Percentiles rank a stretch among this genome's conserved stretches.
These are phyloP conservation scores for Ophiostoma australiae DNA, from an alignment of 2,329 filamentous ascomycete species.

Conservation along the genomic window DNA sequence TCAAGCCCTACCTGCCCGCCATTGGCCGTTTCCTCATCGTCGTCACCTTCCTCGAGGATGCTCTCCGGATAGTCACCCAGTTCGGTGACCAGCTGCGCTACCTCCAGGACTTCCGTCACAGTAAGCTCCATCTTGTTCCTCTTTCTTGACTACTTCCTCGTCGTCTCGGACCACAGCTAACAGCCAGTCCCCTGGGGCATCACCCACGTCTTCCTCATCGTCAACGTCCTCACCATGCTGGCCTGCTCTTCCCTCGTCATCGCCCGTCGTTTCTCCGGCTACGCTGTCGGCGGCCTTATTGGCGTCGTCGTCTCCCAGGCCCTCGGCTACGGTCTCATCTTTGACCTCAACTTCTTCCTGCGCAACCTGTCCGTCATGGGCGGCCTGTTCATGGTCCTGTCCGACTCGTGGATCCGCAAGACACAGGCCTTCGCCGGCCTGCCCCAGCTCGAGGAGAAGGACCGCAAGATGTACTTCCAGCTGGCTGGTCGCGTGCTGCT, in stretches of 20 bases:
- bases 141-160: conserved; percentile 3
- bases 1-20: conserved; percentile 95
- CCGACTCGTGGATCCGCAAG: conserved; percentile 97
- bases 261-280: conserved; percentile 84
- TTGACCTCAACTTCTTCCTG: conserved; percentile 99
- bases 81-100: conserved; percentile 94
- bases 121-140: conserved; percentile 50
- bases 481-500: conserved; percentile 89
- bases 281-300: conserved; percentile 84
- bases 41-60: conserved; percentile 96
- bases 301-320: conserved; percentile 89
- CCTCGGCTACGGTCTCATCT: conserved; percentile 94
- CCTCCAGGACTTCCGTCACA: conserved; percentile 84
- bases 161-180: conserved; percentile 15
- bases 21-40: conserved; percentile 97
- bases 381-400: conserved; percentile 94
- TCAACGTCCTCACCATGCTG: conserved; percentile 86
- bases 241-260: conserved; percentile 82
- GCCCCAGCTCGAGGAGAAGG: conserved; percentile 94
- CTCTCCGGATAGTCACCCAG: conserved; percentile 92
- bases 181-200: conserved; percentile 73
- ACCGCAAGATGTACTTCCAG: conserved; percentile 99
- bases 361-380: conserved; percentile 97
- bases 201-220: conserved; percentile 86
- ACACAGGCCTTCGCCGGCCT: conserved; percentile 93